Conservation (phyloP, 2,329 filamentous ascomycete species). For the Lecanosticta acicola region DNA sequence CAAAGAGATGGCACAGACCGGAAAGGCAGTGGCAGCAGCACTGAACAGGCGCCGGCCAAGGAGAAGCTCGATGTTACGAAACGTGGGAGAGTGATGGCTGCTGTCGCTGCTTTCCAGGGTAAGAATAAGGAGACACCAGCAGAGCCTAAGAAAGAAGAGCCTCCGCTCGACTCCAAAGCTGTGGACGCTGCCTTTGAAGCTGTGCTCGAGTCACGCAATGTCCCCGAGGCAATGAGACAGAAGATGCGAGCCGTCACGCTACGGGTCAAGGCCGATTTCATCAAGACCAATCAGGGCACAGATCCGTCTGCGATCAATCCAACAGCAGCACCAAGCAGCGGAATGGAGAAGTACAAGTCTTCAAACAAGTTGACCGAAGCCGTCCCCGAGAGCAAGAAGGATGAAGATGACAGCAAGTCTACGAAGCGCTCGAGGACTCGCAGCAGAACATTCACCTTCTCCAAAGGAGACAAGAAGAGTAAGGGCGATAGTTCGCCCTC, state of each 20-base stretch:
- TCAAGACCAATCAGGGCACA: conserved; percentile 68
- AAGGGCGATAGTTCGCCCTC: conserved; percentile 49
- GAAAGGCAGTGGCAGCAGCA: conserved; percentile 33
- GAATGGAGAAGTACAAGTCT: conserved; percentile 36
- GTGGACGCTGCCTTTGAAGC: conserved; percentile 59
- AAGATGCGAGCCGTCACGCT: conserved; percentile 88
- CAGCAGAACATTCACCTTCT: conserved; percentile 74
- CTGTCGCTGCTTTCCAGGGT: conserved; percentile 57
- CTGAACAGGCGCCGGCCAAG: conserved; percentile 29
- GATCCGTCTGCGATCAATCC: conserved; percentile 50
- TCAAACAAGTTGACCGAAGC: conserved; percentile 24
- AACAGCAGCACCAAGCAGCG: conserved; percentile 45
- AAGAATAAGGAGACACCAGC: conserved; percentile 39
- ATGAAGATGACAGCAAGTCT: conserved; percentile 28
- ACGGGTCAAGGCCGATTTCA: conserved; percentile 92
- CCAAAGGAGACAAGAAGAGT: conserved; percentile 52
- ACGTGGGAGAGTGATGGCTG: conserved; percentile 56
- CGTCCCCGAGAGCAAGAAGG: conserved; percentile 11
- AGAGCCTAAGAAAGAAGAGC: conserved; percentile 39
- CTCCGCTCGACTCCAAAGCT: conserved; percentile 47
- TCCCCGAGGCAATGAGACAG: conserved; percentile 86
- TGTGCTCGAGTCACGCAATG: conserved; percentile 75
- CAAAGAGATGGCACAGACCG: conserved; percentile 29
- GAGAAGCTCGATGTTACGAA: conserved; percentile 35
- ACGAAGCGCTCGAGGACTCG: conserved; percentile 50